phyloP scores from a whole-genome alignment of 2,329 filamentous ascomycete genomes.

The Grosmannia penicillata region DNA sequence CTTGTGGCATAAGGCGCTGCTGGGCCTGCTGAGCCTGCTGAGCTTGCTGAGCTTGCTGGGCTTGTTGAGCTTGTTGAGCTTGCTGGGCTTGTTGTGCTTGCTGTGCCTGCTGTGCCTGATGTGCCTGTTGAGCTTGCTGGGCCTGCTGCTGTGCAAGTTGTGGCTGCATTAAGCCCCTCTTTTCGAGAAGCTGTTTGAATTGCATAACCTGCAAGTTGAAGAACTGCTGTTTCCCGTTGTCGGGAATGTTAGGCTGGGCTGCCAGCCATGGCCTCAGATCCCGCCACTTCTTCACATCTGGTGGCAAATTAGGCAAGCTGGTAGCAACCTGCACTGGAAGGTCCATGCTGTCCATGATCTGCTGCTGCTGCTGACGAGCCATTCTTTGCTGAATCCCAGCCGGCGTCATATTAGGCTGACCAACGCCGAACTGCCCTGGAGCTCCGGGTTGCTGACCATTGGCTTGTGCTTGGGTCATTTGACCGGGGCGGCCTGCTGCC shows the following conservation, averaged over 20 bases:
- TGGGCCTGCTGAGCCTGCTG: conserved; percentile 4
- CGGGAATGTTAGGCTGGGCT: conserved; percentile 20
- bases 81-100: no score
- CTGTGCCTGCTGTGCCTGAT: conserved; percentile 8
- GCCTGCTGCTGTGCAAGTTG: no score
- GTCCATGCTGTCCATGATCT: conserved; percentile 33
- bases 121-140: not conserved
- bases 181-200: conserved; percentile 17
- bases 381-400: conserved; percentile 12
- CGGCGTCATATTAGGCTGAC: conserved; percentile 6
- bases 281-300: conserved; percentile 33
- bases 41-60: conserved; percentile 8
- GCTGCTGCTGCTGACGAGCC: conserved; percentile 17
- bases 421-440: conserved; percentile 9
- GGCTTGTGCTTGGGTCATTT: conserved; percentile 11
- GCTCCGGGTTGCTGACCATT: conserved; percentile 9
- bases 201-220: conserved; percentile 22
- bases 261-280: conserved; percentile 30
- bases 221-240: conserved; percentile 19
- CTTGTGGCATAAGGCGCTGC: conserved; percentile 5
- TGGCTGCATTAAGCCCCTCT: conserved; percentile 2
- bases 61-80: not conserved
- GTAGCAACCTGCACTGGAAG: conserved; percentile 24
- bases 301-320: conserved; percentile 18
- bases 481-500: conserved; percentile 5